These are phyloP conservation scores for Hippophae rhamnoides DNA, from an alignment of 306 rosid species.

Conservation along the genomic window DNA sequence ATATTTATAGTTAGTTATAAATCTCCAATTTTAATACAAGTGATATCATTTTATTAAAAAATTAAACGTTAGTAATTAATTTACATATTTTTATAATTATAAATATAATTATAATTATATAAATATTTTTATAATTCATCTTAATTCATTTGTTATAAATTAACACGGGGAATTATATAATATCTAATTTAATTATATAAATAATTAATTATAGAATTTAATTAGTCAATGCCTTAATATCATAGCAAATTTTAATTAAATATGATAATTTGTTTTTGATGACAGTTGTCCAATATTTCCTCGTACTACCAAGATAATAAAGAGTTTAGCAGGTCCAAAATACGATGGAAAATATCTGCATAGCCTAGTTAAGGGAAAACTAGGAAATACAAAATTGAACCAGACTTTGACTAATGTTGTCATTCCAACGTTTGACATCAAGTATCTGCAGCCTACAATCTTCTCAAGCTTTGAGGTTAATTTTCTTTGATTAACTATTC, in stretches of 20 bases:
- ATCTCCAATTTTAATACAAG: too few species aligned
- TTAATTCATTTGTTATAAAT: too few species aligned
- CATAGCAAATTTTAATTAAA: neutral
- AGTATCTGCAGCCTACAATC: slow-evolving; percentile 40
- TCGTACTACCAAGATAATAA: slow-evolving; percentile 4
- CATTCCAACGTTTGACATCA: slow-evolving; percentile 52
- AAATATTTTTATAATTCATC: too few species aligned
- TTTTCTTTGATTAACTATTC: neutral
- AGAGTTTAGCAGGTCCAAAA: slow-evolving; percentile 50
- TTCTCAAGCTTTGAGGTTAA: slow-evolving; percentile 54
- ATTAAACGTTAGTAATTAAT: too few species aligned
- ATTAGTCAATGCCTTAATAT: too few species aligned
- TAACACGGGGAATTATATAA: too few species aligned
- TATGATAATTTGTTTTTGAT: neutral
- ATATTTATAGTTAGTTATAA: too few species aligned
- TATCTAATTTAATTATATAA: too few species aligned
- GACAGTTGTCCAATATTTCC: slow-evolving; percentile 21
- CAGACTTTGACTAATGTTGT: slow-evolving; percentile 59
- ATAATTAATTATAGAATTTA: too few species aligned
- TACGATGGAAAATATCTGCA: slow-evolving; percentile 66
- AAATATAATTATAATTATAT: too few species aligned
- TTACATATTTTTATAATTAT: too few species aligned
- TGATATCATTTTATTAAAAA: too few species aligned
- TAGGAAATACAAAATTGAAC: slow-evolving; percentile 44
- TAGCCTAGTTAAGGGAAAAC: slow-evolving; percentile 32